phyloP scores from a whole-genome alignment of 1,284 basidiomycete species.

The Ceratobasidium sp. region DNA sequence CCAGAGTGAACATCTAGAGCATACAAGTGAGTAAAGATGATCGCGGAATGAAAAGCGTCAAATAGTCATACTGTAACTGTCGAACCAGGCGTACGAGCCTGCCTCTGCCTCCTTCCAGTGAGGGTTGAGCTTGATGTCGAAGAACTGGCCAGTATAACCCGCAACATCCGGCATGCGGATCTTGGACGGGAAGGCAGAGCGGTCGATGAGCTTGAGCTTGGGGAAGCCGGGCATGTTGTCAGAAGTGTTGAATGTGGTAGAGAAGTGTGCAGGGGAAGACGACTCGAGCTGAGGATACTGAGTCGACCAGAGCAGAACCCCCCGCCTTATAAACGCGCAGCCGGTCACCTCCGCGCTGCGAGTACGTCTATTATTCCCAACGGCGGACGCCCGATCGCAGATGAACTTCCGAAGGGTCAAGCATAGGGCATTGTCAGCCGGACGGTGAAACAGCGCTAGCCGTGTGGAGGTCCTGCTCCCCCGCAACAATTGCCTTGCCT shows the following conservation, averaged over 20 bases:
- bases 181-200: conserved; percentile 42
- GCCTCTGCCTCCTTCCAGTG: conserved; percentile 45
- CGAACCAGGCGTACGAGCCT: conserved; percentile 49
- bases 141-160: conserved; percentile 47
- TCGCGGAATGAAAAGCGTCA: not conserved
- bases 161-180: conserved; percentile 48
- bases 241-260: conserved; percentile 36
- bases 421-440: conserved; percentile 36
- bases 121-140: conserved; percentile 49
- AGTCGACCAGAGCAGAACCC: conserved; percentile 12
- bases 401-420: conserved; percentile 20
- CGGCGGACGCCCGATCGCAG: conserved; percentile 34
- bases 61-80: conserved; percentile 39
- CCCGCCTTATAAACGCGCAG: conserved; percentile 12
- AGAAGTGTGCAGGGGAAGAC: conserved; percentile 21
- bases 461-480: conserved; percentile 17
- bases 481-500: conserved; percentile 1
- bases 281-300: conserved; percentile 43
- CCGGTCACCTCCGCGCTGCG: not conserved
- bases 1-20: conserved; percentile 43
- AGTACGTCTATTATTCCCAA: conserved; percentile 25
- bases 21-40: not conserved
- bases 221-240: conserved; percentile 39
- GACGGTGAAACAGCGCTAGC: conserved; percentile 42
- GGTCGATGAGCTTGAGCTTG: conserved; percentile 46